These are phyloP conservation scores for Aaosphaeria pasadenensis DNA, from an alignment of 2,329 filamentous ascomycete genomes.

Conservation along the genomic window DNA sequence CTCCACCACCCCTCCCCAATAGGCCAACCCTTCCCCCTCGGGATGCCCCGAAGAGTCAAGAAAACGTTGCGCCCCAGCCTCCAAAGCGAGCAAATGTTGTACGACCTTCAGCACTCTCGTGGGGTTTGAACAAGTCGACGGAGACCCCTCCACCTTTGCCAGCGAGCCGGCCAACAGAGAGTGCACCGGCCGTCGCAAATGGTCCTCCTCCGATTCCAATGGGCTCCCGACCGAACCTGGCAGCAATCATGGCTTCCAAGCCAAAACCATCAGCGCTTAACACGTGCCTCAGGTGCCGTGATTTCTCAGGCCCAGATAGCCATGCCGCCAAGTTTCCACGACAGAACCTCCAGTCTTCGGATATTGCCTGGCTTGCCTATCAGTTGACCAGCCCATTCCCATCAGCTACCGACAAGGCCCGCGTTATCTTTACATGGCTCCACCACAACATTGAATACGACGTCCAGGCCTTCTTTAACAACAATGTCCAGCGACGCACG, in stretches of 20 bases:
- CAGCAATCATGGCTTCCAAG: conserved; percentile 50
- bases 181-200: conserved; percentile 8
- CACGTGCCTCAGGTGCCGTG: conserved; percentile 74
- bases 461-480: conserved; percentile 71
- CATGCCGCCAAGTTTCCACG: conserved; percentile 77
- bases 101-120: conserved; percentile 45
- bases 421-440: conserved; percentile 91
- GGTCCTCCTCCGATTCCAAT: conserved; percentile 53
- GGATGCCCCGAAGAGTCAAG: conserved; percentile 9
- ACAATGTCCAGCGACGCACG: conserved; percentile 63
- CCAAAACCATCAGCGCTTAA: conserved; percentile 23
- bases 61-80: conserved; percentile 9
- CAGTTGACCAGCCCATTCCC: conserved; percentile 76
- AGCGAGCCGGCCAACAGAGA: conserved; percentile 14
- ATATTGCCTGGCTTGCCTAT: conserved; percentile 71
- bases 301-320: conserved; percentile 78
- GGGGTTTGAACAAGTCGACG: conserved; percentile 42
- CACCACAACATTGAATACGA: conserved; percentile 94
- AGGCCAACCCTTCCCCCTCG: conserved; percentile 27
- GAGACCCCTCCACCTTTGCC: conserved; percentile 29
- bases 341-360: conserved; percentile 64
- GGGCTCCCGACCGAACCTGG: conserved; percentile 57
- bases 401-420: conserved; percentile 84
- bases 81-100: conserved; percentile 20
- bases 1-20: conserved; percentile 20